Evolutionary conservation across 164 flowering plant species (phyloP).

Genomic region (Tetrastigma voinierianum): DNA sequence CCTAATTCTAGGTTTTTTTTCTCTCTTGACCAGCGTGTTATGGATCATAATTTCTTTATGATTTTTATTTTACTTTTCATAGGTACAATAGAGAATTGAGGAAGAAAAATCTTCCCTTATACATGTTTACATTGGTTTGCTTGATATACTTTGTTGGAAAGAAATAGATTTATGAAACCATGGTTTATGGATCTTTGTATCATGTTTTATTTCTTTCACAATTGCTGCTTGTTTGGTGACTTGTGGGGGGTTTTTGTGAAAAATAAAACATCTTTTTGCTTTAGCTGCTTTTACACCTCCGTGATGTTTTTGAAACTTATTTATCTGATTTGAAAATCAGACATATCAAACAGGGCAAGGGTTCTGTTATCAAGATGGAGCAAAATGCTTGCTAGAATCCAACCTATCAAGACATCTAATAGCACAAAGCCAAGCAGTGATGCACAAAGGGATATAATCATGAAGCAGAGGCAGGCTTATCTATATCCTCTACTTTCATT

Average conservation of each 20-base stretch:
- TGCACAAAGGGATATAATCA: conserved; percentile 48
- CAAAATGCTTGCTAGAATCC: conserved; percentile 74
- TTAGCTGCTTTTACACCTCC: neutral
- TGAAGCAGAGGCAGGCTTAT: conserved; percentile 61
- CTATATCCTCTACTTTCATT: conserved; percentile 1
- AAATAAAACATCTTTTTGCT: neutral
- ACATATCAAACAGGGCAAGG: conserved; percentile 97
- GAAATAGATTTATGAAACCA: neutral
- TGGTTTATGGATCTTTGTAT: neutral
- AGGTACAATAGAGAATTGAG: neutral
- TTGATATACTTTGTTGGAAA: neutral
- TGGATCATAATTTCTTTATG: no score
- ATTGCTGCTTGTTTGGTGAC: neutral
- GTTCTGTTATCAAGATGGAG: conserved; percentile 81
- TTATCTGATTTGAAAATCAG: conserved; percentile 95
- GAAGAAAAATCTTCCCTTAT: neutral
- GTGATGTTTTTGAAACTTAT: conserved; percentile 44
- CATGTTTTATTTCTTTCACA: neutral
- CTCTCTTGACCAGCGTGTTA: no score
- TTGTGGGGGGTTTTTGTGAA: neutral
- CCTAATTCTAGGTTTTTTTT: no score
- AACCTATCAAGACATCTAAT: conserved; percentile 54
- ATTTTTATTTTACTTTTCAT: no score
- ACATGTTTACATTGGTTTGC: neutral
- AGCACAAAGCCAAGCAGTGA: conserved; percentile 38